These are phyloP conservation scores for Erodium texanum DNA, from an alignment of 441 rosid species.

Conservation along the genomic window DNA sequence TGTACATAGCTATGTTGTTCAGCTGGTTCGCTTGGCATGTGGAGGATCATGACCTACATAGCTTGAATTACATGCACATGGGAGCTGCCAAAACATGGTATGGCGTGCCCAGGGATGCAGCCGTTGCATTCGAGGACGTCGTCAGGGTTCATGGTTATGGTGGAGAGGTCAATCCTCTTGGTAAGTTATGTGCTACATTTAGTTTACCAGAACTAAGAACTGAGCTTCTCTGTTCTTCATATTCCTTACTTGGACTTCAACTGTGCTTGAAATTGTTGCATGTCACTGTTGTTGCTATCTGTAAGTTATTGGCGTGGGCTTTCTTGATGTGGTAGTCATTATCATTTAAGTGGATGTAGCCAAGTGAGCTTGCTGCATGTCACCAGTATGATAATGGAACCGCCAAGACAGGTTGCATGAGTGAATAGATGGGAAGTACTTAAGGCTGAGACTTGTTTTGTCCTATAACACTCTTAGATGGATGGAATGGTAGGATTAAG, in stretches of 20 bases:
- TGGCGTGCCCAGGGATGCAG: conserved; percentile 89
- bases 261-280: not conserved
- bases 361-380: too few species aligned
- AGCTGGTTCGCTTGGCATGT: conserved; percentile 99
- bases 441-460: too few species aligned
- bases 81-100: conserved; percentile 98
- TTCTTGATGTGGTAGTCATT: not conserved
- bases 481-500: too few species aligned
- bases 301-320: not conserved
- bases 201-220: not conserved
- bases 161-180: conserved; percentile 91
- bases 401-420: too few species aligned
- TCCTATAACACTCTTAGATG: too few species aligned
- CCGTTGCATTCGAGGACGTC: conserved; percentile 89
- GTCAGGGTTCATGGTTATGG: conserved; percentile 92
- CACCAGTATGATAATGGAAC: too few species aligned
- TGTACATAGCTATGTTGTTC: conserved; percentile 91
- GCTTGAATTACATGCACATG: conserved; percentile 95
- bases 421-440: too few species aligned
- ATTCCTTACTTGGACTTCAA: not conserved
- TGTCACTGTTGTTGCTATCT: not conserved
- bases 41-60: conserved; percentile 93
- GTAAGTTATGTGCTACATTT: conserved; percentile 34
- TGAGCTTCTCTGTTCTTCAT: too few species aligned
- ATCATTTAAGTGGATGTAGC: not conserved